Conservation (phyloP, 176 grass and related monocot species). For the Stipa capillata region DNA sequence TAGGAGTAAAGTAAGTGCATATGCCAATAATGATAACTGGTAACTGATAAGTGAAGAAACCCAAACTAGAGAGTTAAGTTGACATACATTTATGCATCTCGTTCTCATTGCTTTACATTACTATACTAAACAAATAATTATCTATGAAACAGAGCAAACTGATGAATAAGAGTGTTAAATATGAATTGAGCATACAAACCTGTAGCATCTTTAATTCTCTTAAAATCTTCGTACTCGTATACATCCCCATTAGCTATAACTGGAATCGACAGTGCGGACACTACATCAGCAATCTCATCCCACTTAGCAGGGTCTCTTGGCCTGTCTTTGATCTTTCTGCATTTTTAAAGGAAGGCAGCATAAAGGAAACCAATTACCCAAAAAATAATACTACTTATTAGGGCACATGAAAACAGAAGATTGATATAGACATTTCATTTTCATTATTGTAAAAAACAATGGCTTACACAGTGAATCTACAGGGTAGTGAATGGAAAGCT, state of each 20-base stretch:
- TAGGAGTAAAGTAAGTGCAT: background rate
- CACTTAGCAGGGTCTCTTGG: conserved; percentile 92
- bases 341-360: conserved; percentile 10
- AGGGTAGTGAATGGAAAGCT: background rate
- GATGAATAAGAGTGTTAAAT: conserved; percentile 4
- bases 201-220: conserved; percentile 66
- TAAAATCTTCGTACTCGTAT: conserved; percentile 95
- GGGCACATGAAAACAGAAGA: background rate
- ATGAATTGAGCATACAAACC: conserved; percentile 32
- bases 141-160: background rate
- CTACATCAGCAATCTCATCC: conserved; percentile 93
- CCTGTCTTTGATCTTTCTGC: conserved; percentile 88
- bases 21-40: background rate
- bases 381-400: background rate
- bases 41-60: background rate
- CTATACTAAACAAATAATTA: background rate
- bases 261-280: conserved; percentile 80
- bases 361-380: background rate
- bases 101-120: background rate
- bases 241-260: conserved; percentile 98
- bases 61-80: background rate
- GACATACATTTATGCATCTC: background rate
- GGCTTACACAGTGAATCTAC: background rate
- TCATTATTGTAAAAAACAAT: background rate
- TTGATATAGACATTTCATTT: background rate